Conservation (phyloP, 345 rosid genomes). For the Aurinia saxatilis region DNA sequence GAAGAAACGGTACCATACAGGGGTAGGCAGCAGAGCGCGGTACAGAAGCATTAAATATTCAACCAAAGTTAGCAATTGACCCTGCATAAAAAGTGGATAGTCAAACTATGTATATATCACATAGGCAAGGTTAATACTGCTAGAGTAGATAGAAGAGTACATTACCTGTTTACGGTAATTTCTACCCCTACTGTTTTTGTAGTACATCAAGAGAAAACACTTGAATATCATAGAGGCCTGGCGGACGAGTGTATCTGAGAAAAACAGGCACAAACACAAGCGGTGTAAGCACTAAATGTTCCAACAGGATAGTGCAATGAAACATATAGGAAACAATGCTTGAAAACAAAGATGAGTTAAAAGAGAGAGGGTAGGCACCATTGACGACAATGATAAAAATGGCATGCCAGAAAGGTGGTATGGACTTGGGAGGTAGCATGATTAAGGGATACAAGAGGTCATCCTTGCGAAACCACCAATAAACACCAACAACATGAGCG, state of each 20-base stretch:
- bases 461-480: slow-evolving; percentile 96
- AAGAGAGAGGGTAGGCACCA: slow-evolving; percentile 46
- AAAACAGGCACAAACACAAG: slow-evolving; percentile 10
- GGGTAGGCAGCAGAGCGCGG: slow-evolving; percentile 77
- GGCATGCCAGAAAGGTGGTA: slow-evolving; percentile 99
- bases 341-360: too few species aligned
- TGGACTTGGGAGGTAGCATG: slow-evolving; percentile 95
- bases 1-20: slow-evolving; percentile 90
- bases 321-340: background rate
- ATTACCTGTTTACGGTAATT: slow-evolving; percentile 90
- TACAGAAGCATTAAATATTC: slow-evolving; percentile 64
- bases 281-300: slow-evolving; percentile 4
- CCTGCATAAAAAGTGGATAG: slow-evolving; percentile 37
- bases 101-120: slow-evolving; percentile 4
- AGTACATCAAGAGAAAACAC: slow-evolving; percentile 80
- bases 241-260: slow-evolving; percentile 84
- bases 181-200: slow-evolving; percentile 91
- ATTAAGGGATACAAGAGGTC: slow-evolving; percentile 81
- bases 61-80: slow-evolving; percentile 73
- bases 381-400: slow-evolving; percentile 86
- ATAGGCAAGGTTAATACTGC: background rate
- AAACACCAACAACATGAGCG: slow-evolving; percentile 71
- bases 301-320: slow-evolving; percentile 2
- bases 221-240: slow-evolving; percentile 89
- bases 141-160: background rate